Conservation (phyloP, 495 filamentous ascomycete species). For the Lasiosphaeria ovina region DNA sequence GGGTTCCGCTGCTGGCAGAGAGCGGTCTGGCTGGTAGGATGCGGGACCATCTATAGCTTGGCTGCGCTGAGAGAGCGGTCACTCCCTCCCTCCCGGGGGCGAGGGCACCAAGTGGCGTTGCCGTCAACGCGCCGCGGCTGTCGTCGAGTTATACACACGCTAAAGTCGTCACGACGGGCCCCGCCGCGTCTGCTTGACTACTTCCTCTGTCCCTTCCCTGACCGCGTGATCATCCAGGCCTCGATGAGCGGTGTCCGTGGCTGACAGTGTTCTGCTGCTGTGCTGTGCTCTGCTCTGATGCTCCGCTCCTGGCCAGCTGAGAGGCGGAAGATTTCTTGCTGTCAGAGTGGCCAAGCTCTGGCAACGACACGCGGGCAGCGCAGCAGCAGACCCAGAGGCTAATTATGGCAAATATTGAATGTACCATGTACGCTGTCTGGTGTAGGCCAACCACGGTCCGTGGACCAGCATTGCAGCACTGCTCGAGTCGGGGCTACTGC, state of each 20-base stretch:
- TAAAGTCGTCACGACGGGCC: background rate
- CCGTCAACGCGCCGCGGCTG: background rate
- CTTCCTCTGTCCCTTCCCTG: background rate
- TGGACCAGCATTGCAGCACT: conserved; percentile 13
- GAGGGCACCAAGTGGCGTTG: background rate
- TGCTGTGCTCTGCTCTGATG: background rate
- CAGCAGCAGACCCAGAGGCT: conserved; percentile 25
- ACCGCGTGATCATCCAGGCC: background rate
- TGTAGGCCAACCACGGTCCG: conserved; percentile 30
- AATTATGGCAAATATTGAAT: conserved; percentile 42
- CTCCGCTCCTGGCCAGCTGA: background rate
- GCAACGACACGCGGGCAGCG: conserved; percentile 22
- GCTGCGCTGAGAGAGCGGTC: background rate
- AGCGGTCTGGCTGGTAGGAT: background rate
- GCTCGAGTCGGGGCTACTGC: conserved; percentile 21
- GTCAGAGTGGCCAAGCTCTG: conserved; percentile 8
- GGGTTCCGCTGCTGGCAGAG: background rate
- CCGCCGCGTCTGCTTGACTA: background rate
- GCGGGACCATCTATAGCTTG: too few relatives aligned
- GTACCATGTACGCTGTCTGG: conserved; percentile 31
- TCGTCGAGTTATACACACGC: background rate
- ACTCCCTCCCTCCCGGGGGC: background rate
- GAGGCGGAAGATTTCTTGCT: conserved; percentile 1
- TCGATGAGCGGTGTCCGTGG: background rate
- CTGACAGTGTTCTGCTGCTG: background rate